phyloP scores from a whole-genome alignment of 805 yeast genomes.

The Candida corydali region DNA sequence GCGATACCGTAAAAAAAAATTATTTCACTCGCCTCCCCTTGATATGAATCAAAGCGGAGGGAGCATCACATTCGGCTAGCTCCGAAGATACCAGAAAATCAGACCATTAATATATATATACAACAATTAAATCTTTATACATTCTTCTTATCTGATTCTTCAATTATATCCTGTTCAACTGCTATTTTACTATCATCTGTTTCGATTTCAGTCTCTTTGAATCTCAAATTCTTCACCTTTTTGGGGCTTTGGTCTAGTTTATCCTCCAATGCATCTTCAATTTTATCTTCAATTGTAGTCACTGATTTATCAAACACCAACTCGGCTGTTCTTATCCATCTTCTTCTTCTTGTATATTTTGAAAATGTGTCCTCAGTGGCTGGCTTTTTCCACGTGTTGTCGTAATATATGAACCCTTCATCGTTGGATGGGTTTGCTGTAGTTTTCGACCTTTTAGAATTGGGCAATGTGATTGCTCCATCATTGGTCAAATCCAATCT shows the following conservation, averaged over 20 bases:
- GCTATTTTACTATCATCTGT: background rate
- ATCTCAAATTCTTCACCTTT: conserved; percentile 41
- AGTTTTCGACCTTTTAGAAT: conserved; percentile 50
- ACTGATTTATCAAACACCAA: conserved; percentile 40
- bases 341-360: conserved; percentile 87
- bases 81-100: too few species aligned
- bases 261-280: conserved; percentile 1
- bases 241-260: conserved; percentile 7
- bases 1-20: conserved; percentile 1
- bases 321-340: conserved; percentile 96
- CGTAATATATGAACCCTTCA: conserved; percentile 86
- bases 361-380: conserved; percentile 82
- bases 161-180: background rate
- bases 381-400: conserved; percentile 93
- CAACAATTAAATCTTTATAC: too few species aligned
- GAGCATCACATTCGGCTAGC: background rate
- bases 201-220: conserved; percentile 23
- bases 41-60: background rate
- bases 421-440: conserved; percentile 70
- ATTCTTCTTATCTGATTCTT: background rate
- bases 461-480: conserved; percentile 72
- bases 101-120: too few species aligned
- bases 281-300: conserved; percentile 3
- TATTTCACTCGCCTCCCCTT: background rate
- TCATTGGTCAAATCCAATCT: conserved; percentile 83